Evolutionary conservation across 768 basidiomycete species (phyloP), one percentile per base, ranked within the genome.

Genomic region (Phaeotremella fagi): DNA sequence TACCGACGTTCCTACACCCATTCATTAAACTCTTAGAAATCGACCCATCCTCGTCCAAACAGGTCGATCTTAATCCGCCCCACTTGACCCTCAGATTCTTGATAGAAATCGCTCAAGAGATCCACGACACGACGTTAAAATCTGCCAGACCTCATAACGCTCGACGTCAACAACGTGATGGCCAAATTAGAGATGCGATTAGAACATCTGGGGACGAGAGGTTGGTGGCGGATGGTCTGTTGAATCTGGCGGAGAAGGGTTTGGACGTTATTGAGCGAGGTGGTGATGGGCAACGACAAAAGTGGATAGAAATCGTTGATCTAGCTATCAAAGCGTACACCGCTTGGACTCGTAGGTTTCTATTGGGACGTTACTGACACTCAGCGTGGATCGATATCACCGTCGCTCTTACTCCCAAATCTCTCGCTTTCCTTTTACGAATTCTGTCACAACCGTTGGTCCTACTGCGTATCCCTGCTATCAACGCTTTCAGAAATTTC

Each of bases 371-470:
- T 7, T 23, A 45, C 67, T 68, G 52, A 66, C 31, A n/a, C 16
- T 23, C 64, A 95, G 94, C 90, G 14, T 99, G 95, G 95, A 87
- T 98, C 61, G 95, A 99, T 68, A 92, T 99, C 61, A 90, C 90
- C 67, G 78, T 98, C 58, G 91, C 95, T 12, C 86, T 99, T 54
- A 97, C 92, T 1, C 88, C 87, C 12, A 82, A 81, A 14, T 90
- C 92, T 1, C 82, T 98, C 28, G 84, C 86, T 4, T 77, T 98
- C 29, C 80, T 95, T 38, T 90, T 92, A 71, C 82, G 80, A 31
- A 79, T 95, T 35, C 81, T 98, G 33, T 85, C 85, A 15, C 86
- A 82, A 0, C 84, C 85, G 11, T 74, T 90, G 25, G 80, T 86
- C 2, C 84, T 58, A 18, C 31, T 98, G 63, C 87, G 90, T 26